phyloP scores from a whole-genome alignment of 2,329 filamentous ascomycete genomes.

The Colletotrichum simmondsii region DNA sequence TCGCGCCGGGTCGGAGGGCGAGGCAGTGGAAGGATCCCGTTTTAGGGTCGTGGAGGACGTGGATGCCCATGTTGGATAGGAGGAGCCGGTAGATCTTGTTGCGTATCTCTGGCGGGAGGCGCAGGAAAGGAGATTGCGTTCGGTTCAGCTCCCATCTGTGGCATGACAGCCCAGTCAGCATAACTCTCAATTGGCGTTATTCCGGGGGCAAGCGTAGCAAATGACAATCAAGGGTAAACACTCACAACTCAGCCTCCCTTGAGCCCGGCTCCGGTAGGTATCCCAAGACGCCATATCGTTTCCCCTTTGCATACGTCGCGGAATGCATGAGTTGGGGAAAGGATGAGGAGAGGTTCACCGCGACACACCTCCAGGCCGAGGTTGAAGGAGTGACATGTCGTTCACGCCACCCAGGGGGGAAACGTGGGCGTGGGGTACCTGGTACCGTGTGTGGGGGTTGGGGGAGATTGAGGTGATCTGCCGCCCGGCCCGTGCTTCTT shows the following conservation, averaged over 20 bases:
- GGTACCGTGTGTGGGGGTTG: not conserved
- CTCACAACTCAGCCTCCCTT: constrained; percentile 29
- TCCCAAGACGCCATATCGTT: constrained; percentile 30
- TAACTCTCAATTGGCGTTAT: not conserved
- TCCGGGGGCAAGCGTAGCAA: not conserved
- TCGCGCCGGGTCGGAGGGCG: constrained; percentile 39
- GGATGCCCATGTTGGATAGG: constrained; percentile 37
- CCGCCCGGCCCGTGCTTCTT: not conserved
- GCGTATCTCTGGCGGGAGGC: constrained; percentile 42
- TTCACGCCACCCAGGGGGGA: not conserved
- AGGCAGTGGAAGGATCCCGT: constrained; percentile 45
- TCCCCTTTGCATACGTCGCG: constrained; percentile 24
- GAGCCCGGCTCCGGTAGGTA: constrained; percentile 27
- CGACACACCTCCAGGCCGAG: constrained; percentile 1
- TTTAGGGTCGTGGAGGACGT: constrained; percentile 35
- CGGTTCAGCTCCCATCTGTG: constrained; percentile 29
- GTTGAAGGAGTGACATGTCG: constrained; percentile 12
- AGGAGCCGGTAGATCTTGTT: constrained; percentile 37
- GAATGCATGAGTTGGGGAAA: constrained; percentile 24
- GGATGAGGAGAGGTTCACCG: not conserved
- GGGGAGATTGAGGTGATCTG: not conserved
- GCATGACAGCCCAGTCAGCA: not conserved
- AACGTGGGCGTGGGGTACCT: not conserved
- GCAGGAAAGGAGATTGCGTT: constrained; percentile 30
- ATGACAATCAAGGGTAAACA: not conserved